These are phyloP conservation scores for Cladochytrium replicatum DNA, from an alignment of 192 early-diverging fungal species.

Conservation along the genomic window DNA sequence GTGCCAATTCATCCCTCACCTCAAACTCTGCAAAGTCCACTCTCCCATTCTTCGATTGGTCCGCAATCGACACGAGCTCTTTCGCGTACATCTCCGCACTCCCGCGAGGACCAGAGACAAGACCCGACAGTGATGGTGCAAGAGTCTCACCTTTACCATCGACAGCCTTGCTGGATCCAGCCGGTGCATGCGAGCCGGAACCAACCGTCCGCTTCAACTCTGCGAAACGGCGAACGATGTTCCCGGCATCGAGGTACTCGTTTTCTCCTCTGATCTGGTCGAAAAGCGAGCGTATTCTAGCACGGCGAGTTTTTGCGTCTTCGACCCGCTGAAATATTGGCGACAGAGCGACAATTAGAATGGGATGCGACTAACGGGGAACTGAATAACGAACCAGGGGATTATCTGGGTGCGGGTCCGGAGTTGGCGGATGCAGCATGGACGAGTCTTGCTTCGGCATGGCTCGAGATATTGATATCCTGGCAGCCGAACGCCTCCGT, in stretches of 20 bases:
- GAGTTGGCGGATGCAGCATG: not conserved
- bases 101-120: not conserved
- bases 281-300: constrained; percentile 13
- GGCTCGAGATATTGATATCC: no score
- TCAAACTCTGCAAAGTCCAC: constrained; percentile 27
- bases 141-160: no score
- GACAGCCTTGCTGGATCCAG: no score
- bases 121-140: no score
- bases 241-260: constrained; percentile 13
- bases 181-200: no score
- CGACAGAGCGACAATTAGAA: not conserved
- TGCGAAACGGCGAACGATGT: constrained; percentile 13
- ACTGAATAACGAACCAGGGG: not conserved
- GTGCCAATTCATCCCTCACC: no score
- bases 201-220: constrained; percentile 4
- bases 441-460: no score
- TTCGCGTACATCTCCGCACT: constrained; percentile 1
- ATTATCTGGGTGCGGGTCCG: not conserved
- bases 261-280: constrained; percentile 10
- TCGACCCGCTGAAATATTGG: constrained; percentile 5
- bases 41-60: constrained; percentile 25
- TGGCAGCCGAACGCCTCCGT: no score
- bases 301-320: constrained; percentile 4
- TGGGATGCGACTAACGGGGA: not conserved
- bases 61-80: constrained; percentile 21